These are phyloP conservation scores for Hypoxylon sp. DNA, from an alignment of 2,329 filamentous ascomycete genomes.

Conservation along the genomic window DNA sequence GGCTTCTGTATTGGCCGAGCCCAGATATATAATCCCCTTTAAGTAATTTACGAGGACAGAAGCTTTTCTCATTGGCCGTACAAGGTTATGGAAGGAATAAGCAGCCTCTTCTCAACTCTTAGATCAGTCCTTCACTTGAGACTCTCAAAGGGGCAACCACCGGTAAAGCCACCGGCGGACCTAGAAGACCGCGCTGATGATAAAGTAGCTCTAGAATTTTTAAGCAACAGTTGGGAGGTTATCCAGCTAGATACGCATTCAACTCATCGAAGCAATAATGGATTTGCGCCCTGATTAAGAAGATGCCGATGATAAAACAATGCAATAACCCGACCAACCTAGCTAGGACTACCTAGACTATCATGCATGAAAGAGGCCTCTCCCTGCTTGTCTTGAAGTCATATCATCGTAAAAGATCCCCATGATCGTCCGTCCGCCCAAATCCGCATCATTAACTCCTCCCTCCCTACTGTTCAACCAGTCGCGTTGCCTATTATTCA, in stretches of 20 bases:
- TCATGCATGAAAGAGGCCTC: background rate
- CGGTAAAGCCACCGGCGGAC: background rate
- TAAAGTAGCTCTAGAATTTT: background rate
- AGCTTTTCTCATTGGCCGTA: background rate
- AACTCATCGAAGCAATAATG: background rate
- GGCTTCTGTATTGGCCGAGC: background rate
- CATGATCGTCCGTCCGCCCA: too few relatives aligned
- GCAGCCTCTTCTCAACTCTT: background rate
- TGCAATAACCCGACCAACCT: background rate
- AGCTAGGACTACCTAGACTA: background rate
- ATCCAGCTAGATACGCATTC: background rate
- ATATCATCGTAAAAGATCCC: background rate
- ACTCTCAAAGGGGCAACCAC: background rate
- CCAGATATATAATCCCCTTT: background rate
- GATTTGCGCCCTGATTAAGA: background rate
- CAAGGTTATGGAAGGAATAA: background rate
- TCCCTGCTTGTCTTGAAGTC: background rate
- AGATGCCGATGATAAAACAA: background rate
- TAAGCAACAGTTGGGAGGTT: background rate
- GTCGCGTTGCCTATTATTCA: background rate
- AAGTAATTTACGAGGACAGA: background rate
- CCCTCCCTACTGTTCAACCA: background rate
- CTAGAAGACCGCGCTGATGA: background rate
- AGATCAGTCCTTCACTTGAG: background rate
- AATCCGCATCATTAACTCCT: background rate